Evolutionary conservation across 805 yeast genomes (phyloP), one percentile per base, ranked within the genome.

Genomic region (Cyberlindnera mrakii): DNA sequence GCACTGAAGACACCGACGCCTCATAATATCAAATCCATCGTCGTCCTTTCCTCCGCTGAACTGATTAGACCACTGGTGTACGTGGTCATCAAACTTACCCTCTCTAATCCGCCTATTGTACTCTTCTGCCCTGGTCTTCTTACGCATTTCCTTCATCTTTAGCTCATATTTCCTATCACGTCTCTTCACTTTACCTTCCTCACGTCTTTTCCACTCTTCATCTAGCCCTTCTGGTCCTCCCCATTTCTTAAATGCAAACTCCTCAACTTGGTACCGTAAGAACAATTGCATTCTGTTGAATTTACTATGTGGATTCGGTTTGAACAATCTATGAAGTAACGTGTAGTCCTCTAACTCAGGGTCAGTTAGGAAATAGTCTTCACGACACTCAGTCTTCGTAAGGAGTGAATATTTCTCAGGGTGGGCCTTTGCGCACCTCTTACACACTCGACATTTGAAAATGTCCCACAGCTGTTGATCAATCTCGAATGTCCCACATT

Each of bases 341-440:
- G 62, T 68, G 6, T 63, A 64, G 59, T 93, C 99, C 41, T 77
- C 73, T 35, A 93, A 70, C 59, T 93, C 99, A 0, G 97, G 93
- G 39, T 93, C 99, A 0, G 99, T 93, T 25, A 93, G 62, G 34
- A 93, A 74, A 60, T 93, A 93, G 65, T 93, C 99, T 53, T 85
- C 91, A 33, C 80, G 77, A 62, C 96, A 89, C 64, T 93, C 99
- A 0, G 99, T 93, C 64, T 93, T 93, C 7, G 99, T 93, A 40
- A 93, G 65, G 17, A 93, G 63, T 0, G 98, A 78, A 60, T 91
- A 93, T 57, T 93, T 93, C 33, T 93, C 96, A 0, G 96, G 96
- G 18, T 66, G 64, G 45, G 72, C 71, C 53, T 77, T 78, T 30
- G 78, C 79, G 62, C 99, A 93, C 40, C 74, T 69, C 40, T 82